phyloP scores from a whole-genome alignment of 139 green algal genomes.

The Ulvella scutata region DNA sequence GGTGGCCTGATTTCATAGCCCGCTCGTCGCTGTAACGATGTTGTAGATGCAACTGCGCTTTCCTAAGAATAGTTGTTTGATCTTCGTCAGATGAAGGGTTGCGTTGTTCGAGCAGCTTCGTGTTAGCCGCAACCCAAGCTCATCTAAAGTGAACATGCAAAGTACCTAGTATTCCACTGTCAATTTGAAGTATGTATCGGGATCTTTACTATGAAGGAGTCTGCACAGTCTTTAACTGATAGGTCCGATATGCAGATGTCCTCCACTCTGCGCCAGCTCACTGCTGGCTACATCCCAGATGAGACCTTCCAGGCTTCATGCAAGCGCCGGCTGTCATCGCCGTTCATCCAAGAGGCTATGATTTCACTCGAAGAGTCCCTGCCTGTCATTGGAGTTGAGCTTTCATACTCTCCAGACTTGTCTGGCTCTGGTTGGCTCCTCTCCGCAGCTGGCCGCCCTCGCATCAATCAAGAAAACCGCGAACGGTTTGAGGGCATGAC shows the following conservation, averaged over 20 bases:
- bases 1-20: too few relatives aligned
- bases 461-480: neutral
- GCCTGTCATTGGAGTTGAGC: neutral
- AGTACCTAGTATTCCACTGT: neutral
- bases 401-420: neutral
- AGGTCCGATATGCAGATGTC: neutral
- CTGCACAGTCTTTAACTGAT: neutral
- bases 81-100: too few relatives aligned
- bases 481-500: neutral
- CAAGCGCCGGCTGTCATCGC: neutral
- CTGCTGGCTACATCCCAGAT: neutral
- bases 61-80: neutral
- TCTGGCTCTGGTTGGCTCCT: neutral
- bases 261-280: neutral
- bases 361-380: neutral
- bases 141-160: neutral
- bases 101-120: neutral
- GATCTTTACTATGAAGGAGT: neutral
- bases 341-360: neutral
- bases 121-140: neutral
- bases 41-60: neutral
- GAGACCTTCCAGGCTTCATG: neutral
- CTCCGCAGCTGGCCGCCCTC: neutral
- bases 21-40: neutral
- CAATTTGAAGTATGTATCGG: neutral